Evolutionary conservation across 495 filamentous ascomycete species (phyloP), one percentile per base, ranked within the genome.

Genomic region (Aspergillus sclerotiicarbonarius): DNA sequence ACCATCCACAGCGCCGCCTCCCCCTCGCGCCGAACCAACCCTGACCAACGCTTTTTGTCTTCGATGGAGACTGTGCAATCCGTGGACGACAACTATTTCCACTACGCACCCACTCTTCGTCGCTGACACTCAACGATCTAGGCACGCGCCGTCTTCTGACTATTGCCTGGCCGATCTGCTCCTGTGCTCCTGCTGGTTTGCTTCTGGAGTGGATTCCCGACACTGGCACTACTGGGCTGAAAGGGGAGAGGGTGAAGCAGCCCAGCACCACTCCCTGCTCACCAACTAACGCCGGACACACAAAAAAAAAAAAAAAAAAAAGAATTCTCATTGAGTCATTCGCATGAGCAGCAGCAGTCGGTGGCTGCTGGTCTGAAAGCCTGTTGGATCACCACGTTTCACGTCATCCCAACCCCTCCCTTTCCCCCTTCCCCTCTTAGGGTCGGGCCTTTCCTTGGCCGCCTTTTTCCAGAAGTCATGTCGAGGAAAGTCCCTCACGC

Each of bases 401-500:
- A 68, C 62, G 66, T 68, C 66, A 68, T 65, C 66, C 46, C 46
- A 31, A 30, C 55, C 57, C 60, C 58, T 51, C 53, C 49, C 48
- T 55, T 54, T 52, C 41, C 52, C 48, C 29, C 37, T 52, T 50
- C 44, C 53, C 58, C 43, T 50, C 37, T 58, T 57, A 55, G 62
- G 58, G 55, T 49, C 49, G 56, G 56, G 54, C 61, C 63, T 60
- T 61, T 62, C 66, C 60, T 65, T 63, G 62, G 60, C 61, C 62
- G 56, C 63, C 58, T 52, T 37, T 52, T 37, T 57, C 48, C 51
- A 56, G 59, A 60, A 73, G 65, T 68, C 67, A 80, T 75, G 74
- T 65, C 73, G 45, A 60, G 67, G 56, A 73, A 70, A 63, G 64
- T 54, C 51, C 71, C 70, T 56, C 73, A 61, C 46, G 72, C 77